Base-by-base conservation (phyloP, 2,329 filamentous ascomycete genomes). In the Phialocephala sp. region DNA sequence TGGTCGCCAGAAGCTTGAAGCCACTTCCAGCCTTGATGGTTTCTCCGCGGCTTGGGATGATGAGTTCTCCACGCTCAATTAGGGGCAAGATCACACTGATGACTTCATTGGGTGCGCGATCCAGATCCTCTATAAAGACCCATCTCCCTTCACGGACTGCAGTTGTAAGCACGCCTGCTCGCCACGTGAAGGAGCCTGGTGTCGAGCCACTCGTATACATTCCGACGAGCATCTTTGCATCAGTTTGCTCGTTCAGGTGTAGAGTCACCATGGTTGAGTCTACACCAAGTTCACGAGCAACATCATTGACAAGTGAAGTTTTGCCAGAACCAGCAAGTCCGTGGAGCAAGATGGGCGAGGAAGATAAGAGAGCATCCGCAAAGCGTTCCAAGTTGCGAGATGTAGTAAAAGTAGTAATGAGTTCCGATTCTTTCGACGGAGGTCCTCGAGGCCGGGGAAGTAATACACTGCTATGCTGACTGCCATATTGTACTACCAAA, bases 81-180 rank as follows among this genome's bases (percentile, higher is more conserved):
- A 99, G 84, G 11, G 96, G 95, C 32, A 99, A 83, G 35, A 99
- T 85, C 15, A 94, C 93, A 76, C 94, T 97, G 77, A 99, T 89
- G 57, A 99, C 92, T 78, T 99, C 95, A 70, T 92, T 94, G 4
- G 96, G 95, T 12, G 95, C 95, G 68, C 94, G 89, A 76, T 99
- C 94, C 47, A 99, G 84, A 77, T 99, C 96, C 78, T 99, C 96
- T 66, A 99, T 96, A 70, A 99, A 83, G 8, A 99, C 91, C 96
- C 95, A 99, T 74, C 94, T 87, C 18, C 95, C 96, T 81, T 99
- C 94, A 74, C 87, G 90, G 2, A 98, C 93, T 41, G 96, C 96
- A 36, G 93, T 97, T 0, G 95, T 97, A 72, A 99, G 82, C 22
- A 98, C 92, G 79, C 95, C 95, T 2, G 95, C 88, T 66, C 92